Evolutionary conservation across 768 basidiomycete genomes (phyloP).

Genomic region (Chalciporus pseudorubinellus): DNA sequence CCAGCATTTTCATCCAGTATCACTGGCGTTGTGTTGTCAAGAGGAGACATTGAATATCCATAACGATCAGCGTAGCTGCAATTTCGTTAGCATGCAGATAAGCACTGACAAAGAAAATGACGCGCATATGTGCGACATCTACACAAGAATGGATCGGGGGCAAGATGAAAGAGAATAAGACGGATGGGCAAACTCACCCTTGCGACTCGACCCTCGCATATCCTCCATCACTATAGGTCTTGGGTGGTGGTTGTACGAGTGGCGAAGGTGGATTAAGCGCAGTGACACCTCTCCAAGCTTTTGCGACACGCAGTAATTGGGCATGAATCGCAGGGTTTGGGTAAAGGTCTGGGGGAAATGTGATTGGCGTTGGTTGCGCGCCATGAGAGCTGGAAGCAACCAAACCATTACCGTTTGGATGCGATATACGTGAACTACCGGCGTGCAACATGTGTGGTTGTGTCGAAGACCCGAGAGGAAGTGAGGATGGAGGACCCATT

Average conservation of each 20-base stretch:
- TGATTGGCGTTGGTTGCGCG: slow-evolving; percentile 34
- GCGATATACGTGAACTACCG: slow-evolving; percentile 18
- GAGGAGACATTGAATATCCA: slow-evolving; percentile 28
- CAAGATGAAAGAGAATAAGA: slow-evolving; percentile 1
- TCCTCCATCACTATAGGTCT: slow-evolving; percentile 18
- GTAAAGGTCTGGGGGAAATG: slow-evolving; percentile 32
- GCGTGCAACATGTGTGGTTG: slow-evolving; percentile 14
- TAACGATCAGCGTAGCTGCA: slow-evolving; percentile 28
- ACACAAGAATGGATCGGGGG: not conserved
- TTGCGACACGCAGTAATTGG: slow-evolving; percentile 56
- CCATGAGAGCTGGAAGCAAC: not conserved
- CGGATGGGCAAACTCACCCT: slow-evolving; percentile 22
- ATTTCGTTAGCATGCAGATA: slow-evolving; percentile 16
- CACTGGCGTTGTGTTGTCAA: slow-evolving; percentile 35
- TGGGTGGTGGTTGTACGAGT: slow-evolving; percentile 20
- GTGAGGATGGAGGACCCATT: slow-evolving; percentile 13
- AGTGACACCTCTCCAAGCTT: slow-evolving; percentile 66
- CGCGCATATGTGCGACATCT: slow-evolving; percentile 15
- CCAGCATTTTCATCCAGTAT: slow-evolving; percentile 29
- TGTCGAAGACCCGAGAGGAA: slow-evolving; percentile 7
- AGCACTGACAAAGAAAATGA: slow-evolving; percentile 10
- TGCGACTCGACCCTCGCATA: slow-evolving; percentile 25
- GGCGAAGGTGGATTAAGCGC: slow-evolving; percentile 41
- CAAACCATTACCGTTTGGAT: slow-evolving; percentile 6
- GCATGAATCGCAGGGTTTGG: slow-evolving; percentile 40